Base-by-base conservation (phyloP, 2,329 filamentous ascomycete genomes). In the Clarireedia hainanense region DNA sequence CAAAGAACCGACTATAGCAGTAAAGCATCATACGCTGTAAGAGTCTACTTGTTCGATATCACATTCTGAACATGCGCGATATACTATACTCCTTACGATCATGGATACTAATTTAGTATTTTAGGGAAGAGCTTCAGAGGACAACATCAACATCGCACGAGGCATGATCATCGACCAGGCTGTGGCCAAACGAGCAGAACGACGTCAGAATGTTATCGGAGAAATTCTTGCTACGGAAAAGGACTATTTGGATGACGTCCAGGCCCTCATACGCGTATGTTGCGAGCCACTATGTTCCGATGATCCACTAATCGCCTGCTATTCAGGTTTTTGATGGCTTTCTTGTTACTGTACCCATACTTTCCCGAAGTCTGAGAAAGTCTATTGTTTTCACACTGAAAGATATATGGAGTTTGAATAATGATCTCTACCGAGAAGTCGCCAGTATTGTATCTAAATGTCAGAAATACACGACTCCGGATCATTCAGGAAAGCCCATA, bases 181-280 rank as follows among this genome's bases (percentile, higher is more conserved):
- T 30, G 84, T 87, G n/a, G 80, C 80, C 43, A 80, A 84, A 61
- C 82, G 91, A 52, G 82, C 89, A 1, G 71, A 88, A 20, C 87
- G 91, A 65, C 82, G 94, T 58, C 83, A 89, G 14, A 84, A 85
- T 59, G 84, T 95, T 40, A 72, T 97, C 37, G 88, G 94, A 67
- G 94, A 97, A 72, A 75, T 97, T 50, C 83, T 96, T 58, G 80
- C 74, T 56, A 95, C 91, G 0, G 94, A 97, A 70, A 88, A 94
- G 68, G 83, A 86, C 65, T 97, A 97, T 68, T 85, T 97, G 64
- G 83, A 85, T 15, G 92, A 96, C 65, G 72, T 97, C 57, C 89
- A 89, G 64, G 90, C 94, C 61, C 75, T 97, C 57, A 86, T 88
- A 68, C 91, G 95, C 72, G 91, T 92, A 74, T 68, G 83, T 66